Base-by-base conservation (phyloP, 768 basidiomycete species). In the Termitomyces heimii region DNA sequence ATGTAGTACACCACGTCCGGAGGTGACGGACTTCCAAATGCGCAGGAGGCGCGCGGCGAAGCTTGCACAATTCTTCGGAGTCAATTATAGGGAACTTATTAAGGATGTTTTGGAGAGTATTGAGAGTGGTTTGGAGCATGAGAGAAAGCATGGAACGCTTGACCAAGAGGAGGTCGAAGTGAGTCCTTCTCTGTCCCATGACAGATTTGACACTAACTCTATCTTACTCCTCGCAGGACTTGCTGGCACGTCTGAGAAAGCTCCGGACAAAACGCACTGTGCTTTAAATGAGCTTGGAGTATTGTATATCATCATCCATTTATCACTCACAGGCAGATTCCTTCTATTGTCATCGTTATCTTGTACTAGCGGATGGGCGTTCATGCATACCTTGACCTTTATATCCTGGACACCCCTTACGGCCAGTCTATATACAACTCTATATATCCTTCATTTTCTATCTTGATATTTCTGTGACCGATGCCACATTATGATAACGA, bases 21-120 rank as follows among this genome's bases (percentile, higher is more conserved):
- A 82, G 12, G 60, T 76, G 58, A 73, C 73, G 14, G 73, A 78
- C 58, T 92, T 93, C 76, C 87, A 92, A 68, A 68, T 78, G 55
- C 84, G 90, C 47, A 77, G 92, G 53, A 75, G 83, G 42, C 77
- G 85, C 57, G 91, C 90, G 5, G 90, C 91, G 60, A 94, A 94
- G 75, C 77, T 94, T 58, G 86, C 88, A 28, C 80, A 86, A 71
- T 93, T 93, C 78, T 94, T 94, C 71, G 91, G 91, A 24, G 92
- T 92, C 42, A 81, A 91, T 68, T 92, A 94, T 69, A 80, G 83
- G 28, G 88, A 89, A 54, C 72, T 93, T 55, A 84, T 93, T 54
- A 78, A 75, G 39, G 88, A 92, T 66, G 81, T 94, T 32, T 35
- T 94, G 61, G 88, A 91, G 62, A 91, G 87, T 52, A 86, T 94